phyloP scores from a whole-genome alignment of 495 filamentous ascomycete species.

The Friedmanniomyces endolithicus region DNA sequence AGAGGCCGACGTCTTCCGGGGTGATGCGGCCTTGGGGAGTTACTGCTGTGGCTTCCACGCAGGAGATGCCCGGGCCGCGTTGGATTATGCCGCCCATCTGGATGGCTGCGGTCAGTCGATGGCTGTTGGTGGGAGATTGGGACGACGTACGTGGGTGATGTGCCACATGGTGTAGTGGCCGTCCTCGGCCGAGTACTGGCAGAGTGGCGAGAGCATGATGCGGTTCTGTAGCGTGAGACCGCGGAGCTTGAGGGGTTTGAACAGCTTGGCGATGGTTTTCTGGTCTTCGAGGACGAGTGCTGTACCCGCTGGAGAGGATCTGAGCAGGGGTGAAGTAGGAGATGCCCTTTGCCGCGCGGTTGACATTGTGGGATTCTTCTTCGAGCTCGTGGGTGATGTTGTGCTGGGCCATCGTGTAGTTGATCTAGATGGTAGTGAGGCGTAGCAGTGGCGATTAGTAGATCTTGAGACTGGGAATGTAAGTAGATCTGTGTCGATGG shows the following conservation, averaged over 20 bases:
- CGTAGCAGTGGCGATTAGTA: background rate
- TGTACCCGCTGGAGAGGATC: slow-evolving; percentile 49
- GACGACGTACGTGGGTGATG: slow-evolving; percentile 11
- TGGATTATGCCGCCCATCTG: slow-evolving; percentile 19
- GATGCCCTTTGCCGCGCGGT: slow-evolving; percentile 28
- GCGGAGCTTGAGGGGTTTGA: slow-evolving; percentile 32
- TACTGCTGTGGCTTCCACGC: slow-evolving; percentile 65
- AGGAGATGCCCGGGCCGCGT: slow-evolving; percentile 49
- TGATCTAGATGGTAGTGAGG: background rate
- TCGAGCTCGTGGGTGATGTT: slow-evolving; percentile 9
- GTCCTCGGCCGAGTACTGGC: slow-evolving; percentile 23
- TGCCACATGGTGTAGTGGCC: slow-evolving; percentile 22
- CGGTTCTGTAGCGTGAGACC: slow-evolving; percentile 23
- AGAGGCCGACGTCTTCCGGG: slow-evolving; percentile 57
- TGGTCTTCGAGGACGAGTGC: slow-evolving; percentile 45
- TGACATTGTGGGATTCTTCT: slow-evolving; percentile 15
- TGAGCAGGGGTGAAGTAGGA: slow-evolving; percentile 61
- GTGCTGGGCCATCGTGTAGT: slow-evolving; percentile 10
- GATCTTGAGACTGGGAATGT: background rate
- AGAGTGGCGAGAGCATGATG: slow-evolving; percentile 24
- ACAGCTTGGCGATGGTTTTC: slow-evolving; percentile 52
- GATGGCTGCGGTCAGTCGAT: background rate
- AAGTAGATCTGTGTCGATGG: background rate
- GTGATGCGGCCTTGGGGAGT: slow-evolving; percentile 64
- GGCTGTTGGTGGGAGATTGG: background rate